Evolutionary conservation across 495 filamentous ascomycete genomes (phyloP), one percentile per base, ranked within the genome.

Genomic region (Pseudomonodictys pantanalensis): DNA sequence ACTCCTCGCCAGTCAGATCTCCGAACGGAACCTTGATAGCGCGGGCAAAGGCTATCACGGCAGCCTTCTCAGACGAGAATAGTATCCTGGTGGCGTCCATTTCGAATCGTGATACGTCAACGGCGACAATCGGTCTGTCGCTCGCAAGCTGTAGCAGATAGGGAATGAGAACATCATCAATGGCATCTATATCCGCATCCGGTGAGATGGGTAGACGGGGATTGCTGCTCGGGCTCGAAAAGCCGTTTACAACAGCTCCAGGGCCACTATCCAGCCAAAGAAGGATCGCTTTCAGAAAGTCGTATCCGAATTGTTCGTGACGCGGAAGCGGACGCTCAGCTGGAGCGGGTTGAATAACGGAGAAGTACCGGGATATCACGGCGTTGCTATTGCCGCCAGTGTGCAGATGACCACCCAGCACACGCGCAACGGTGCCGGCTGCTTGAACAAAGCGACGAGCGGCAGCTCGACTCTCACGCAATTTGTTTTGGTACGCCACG

Each of bases 371-470:
- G 30, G 74, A 55, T 2, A 60, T 54, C 0, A 64, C 63, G 17
- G 62, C 66, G 33, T 69, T 66, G 15, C 53, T 46, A 43, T 57
- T 33, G 29, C 72, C 72, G 15, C 70, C 68, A 10, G 68, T 74
- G 22, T 73, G 72, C 0, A 78, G 52, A 46, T 69, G 70, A 8
- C 79, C 79, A 47, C 81, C 82, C 15, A 89, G 70, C 6, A 79
- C 75, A 23, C 76, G 71, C 15, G 82, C 73, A 18, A 89, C 66
- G 8, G 81, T 81, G 24, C 86, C 86, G 23, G 83, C 75, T n/a
- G 84, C 86, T 71, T 87, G 86, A 4, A 88, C 77, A 68, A 89
- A 89, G 41, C 83, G 73, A 65, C 83, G 80, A n/a, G 79, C 72
- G 17, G 79, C 73, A 35, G 83, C 77, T 23, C 86, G 81, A 49